Evolutionary conservation across 345 rosid species (phyloP).

Genomic region (Clausena lansium): DNA sequence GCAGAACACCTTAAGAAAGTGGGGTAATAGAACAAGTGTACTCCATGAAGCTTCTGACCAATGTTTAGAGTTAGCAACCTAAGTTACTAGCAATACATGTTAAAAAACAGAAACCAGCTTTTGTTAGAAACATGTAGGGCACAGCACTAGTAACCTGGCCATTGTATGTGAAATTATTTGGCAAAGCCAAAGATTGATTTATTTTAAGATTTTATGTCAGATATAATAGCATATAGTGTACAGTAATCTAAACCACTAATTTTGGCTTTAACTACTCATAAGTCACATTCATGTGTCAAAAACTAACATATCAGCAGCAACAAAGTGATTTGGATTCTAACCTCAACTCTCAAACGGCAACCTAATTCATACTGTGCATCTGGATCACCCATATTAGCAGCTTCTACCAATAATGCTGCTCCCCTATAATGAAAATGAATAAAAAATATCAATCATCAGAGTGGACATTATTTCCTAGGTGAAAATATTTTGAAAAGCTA

Average conservation of each 20-base stretch:
- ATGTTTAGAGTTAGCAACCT: not conserved
- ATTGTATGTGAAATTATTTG: not conserved
- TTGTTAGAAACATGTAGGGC: not conserved
- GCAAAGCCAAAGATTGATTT: not conserved
- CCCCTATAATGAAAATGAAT: slow-evolving; percentile 41
- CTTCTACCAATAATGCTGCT: slow-evolving; percentile 90
- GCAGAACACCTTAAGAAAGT: not conserved
- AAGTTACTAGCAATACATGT: not conserved
- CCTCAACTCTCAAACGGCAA: slow-evolving; percentile 83
- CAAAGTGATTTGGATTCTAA: slow-evolving; percentile 25
- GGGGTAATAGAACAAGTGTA: not conserved
- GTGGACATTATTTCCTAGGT: not conserved
- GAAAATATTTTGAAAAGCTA: not conserved
- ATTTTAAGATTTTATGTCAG: not conserved
- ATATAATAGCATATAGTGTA: not conserved
- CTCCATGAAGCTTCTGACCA: not conserved
- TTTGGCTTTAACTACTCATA: not conserved
- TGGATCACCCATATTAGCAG: slow-evolving; percentile 93
- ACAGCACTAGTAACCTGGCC: not conserved
- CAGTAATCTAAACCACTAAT: not conserved
- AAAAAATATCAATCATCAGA: slow-evolving; percentile 7
- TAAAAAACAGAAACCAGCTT: not conserved
- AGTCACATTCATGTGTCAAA: not conserved
- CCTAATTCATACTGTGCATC: slow-evolving; percentile 88
- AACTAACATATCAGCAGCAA: not conserved